Evolutionary conservation across 2,329 filamentous ascomycete species (phyloP), one percentile per base, ranked within the genome.

Genomic region (Arachnomyces sp.): DNA sequence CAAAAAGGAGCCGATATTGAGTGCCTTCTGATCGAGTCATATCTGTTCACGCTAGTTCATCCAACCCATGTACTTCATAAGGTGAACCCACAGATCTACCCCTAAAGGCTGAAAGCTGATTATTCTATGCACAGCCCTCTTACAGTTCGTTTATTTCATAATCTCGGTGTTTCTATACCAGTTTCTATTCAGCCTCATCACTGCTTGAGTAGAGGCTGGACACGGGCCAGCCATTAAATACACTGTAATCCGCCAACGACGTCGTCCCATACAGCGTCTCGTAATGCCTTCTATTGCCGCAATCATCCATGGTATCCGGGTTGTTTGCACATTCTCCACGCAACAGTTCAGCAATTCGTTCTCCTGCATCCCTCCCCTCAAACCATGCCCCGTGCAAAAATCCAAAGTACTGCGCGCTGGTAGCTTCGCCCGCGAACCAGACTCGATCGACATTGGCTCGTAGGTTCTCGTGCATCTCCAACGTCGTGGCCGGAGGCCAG

Each of bases 381-480:
- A 67, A 76, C 59, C 67, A 80, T 0, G 76, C 74, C 0, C 76
- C 77, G 18, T 83, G 80, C 52, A 83, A 49, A 57, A 79, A 83
- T 0, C 80, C 80, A 56, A 73, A 84, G 54, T 80, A 82, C 49
- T 76, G 67, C 0, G 76, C 68, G 31, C 73, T 79, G 1, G 72
- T 81, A 2, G 73, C 74, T 53, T 84, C 80, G 0, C 80, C 80
- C 0, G 80, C 78, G 45, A 81, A 84, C 64, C 72, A 82, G 2
- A 84, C 55, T 1, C 76, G 59, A 7, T 69, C 70, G 0, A 79
- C 59, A 44, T 81, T 82, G n/a, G 79, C 76, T 1, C 80, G 72
- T 8, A 84, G 64, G 47, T 84, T 83, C 53, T 83, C 74, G 48
- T 84, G 80, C 62, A 70, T 75, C 51, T 82, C 74, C 0, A 84